Evolutionary conservation across 2,329 filamentous ascomycete genomes (phyloP).

Genomic region (Pseudocercospora cruenta): DNA sequence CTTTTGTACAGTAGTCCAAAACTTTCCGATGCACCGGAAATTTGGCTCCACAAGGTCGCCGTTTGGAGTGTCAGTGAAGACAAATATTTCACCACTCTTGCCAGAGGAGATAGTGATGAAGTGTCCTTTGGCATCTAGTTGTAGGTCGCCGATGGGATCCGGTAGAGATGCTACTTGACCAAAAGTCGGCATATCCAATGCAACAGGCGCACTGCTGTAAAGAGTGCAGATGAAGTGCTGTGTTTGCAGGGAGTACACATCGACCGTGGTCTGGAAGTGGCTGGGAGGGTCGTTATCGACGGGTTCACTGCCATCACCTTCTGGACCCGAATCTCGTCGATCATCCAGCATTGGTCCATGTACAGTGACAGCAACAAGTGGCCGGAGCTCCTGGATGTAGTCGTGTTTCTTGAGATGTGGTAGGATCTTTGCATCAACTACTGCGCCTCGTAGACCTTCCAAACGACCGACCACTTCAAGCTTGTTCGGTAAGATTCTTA

Average conservation of each 20-base stretch:
- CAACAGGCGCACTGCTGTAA: conserved; percentile 68
- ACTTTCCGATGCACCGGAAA: conserved; percentile 77
- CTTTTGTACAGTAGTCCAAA: conserved; percentile 76
- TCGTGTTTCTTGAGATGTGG: conserved; percentile 64
- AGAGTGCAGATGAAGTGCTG: conserved; percentile 72
- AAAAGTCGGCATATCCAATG: conserved; percentile 38
- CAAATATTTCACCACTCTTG: conserved; percentile 81
- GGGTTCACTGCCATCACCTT: conserved; percentile 38
- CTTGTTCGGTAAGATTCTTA: conserved; percentile 71
- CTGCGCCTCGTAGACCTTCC: conserved; percentile 76
- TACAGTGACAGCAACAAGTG: conserved; percentile 76
- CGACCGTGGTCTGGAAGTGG: conserved; percentile 82
- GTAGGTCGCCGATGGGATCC: conserved; percentile 71
- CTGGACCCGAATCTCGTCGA: conserved; percentile 32
- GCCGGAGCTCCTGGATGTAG: conserved; percentile 60
- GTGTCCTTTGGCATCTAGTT: conserved; percentile 71
- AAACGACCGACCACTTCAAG: conserved; percentile 71
- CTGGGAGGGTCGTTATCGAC: conserved; percentile 46
- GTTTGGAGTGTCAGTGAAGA: conserved; percentile 56
- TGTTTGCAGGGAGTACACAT: conserved; percentile 84
- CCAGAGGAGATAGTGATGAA: conserved; percentile 78
- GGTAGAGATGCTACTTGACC: conserved; percentile 49
- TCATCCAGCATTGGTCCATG: conserved; percentile 72
- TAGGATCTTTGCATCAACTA: conserved; percentile 80
- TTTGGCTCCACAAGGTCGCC: conserved; percentile 30